Conservation (phyloP, 78 protist species). For the Dictyostelium citrinum region DNA sequence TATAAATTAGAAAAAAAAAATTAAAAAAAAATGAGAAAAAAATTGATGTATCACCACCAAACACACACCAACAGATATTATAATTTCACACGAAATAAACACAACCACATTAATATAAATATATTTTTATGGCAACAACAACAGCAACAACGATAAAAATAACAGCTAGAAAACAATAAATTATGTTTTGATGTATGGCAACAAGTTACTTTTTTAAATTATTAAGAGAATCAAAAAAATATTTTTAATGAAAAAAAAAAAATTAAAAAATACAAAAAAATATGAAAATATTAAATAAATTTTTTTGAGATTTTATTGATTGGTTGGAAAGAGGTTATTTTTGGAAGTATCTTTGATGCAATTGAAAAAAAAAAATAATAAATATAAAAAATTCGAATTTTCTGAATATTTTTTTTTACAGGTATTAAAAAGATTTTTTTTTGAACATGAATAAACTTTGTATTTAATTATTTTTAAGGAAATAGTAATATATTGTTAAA, state of each 20-base stretch:
- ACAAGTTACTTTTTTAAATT: neutral
- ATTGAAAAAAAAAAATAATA: neutral
- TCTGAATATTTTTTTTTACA: neutral
- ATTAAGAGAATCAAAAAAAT: neutral
- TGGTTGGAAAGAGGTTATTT: neutral
- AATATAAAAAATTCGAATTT: neutral
- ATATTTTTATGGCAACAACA: neutral
- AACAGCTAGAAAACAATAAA: neutral
- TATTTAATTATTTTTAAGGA: neutral
- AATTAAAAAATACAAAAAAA: neutral
- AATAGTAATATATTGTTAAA: neutral
- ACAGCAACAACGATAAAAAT: neutral
- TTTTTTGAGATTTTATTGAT: neutral
- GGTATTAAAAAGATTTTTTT: neutral
- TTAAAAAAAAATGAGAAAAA: neutral
- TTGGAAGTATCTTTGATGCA: neutral
- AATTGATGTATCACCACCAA: neutral
- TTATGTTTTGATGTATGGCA: neutral
- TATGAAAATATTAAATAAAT: neutral
- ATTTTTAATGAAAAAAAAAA: neutral
- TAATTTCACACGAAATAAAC: neutral
- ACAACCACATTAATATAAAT: neutral
- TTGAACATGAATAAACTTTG: neutral
- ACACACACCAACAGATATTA: neutral
- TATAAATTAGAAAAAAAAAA: neutral